Conservation (phyloP, 495 filamentous ascomycete genomes). For the Penicillium cinerascens region DNA sequence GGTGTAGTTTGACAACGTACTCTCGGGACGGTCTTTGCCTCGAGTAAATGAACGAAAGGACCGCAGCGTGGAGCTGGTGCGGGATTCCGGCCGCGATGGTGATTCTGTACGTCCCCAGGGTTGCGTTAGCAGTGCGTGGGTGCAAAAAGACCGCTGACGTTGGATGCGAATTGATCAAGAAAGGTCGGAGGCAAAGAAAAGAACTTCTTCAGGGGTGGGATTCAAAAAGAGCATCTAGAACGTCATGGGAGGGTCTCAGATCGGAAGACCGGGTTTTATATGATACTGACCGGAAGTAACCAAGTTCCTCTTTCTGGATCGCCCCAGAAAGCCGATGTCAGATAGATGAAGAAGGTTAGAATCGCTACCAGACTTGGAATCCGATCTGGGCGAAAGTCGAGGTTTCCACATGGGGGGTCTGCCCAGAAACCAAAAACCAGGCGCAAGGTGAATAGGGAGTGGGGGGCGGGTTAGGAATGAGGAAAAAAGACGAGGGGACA, state of each 20-base stretch:
- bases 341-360: constrained; percentile 30
- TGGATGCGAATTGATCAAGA: neutral
- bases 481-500: constrained; percentile 14
- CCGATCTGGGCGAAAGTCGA: constrained; percentile 44
- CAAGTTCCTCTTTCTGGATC: constrained; percentile 38
- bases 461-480: neutral
- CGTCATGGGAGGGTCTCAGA: constrained; percentile 13
- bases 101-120: constrained; percentile 27
- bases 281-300: constrained; percentile 36
- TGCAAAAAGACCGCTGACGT: constrained; percentile 5
- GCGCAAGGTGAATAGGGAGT: constrained; percentile 12
- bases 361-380: constrained; percentile 39
- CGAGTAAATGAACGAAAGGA: constrained; percentile 33
- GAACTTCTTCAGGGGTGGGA: neutral
- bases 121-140: constrained; percentile 21
- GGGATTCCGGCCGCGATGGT: constrained; percentile 31
- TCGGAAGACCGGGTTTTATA: neutral
- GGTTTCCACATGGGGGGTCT: constrained; percentile 45
- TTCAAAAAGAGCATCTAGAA: constrained; percentile 15
- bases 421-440: constrained; percentile 12
- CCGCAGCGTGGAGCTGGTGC: constrained; percentile 33
- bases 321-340: constrained; percentile 39
- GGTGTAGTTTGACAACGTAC: constrained; percentile 28
- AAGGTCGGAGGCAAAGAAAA: constrained; percentile 3
- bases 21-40: constrained; percentile 30